Percentiles rank a stretch among this genome's conserved stretches.
Evolutionary conservation across 2,329 filamentous ascomycete species (phyloP).

Genomic region (Colletotrichum kahawae): DNA sequence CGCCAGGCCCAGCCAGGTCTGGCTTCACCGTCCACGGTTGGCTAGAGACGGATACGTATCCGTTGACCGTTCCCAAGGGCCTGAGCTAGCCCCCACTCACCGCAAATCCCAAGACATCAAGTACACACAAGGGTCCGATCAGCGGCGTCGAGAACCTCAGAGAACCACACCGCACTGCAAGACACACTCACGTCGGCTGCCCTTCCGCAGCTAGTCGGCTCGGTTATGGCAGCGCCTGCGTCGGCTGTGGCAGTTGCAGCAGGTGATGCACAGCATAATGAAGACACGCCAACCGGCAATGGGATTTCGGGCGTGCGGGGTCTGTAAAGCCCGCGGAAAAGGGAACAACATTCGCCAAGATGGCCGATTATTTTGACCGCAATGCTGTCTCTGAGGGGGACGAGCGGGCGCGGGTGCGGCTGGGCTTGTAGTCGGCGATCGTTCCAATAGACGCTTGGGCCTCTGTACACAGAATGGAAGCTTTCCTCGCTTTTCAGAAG

Average conservation of each 20-base stretch:
- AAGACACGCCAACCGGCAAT: background rate
- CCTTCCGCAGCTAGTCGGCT: background rate
- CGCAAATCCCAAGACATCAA: background rate
- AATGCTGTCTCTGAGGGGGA: background rate
- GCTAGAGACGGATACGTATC: background rate
- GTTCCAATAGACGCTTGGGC: background rate
- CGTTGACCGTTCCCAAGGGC: background rate
- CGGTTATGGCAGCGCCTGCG: background rate
- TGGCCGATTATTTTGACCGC: background rate
- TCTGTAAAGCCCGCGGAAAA: background rate
- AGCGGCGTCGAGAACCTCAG: slow-evolving; percentile 4
- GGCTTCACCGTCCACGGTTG: slow-evolving; percentile 1
- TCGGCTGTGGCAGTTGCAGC: background rate
- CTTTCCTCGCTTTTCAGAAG: background rate
- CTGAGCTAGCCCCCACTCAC: background rate
- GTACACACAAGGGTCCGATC: slow-evolving; percentile 6
- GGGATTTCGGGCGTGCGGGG: background rate
- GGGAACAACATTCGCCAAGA: background rate
- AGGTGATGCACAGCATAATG: background rate
- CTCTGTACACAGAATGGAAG: background rate
- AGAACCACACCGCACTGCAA: background rate
- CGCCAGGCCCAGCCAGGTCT: background rate
- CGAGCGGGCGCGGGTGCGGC: background rate
- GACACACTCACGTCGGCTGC: background rate
- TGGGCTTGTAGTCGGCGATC: background rate